A percentile compares a stretch with the other conserved stretches of the same genome.
Evolutionary conservation across 352 stramenopile genomes (phyloP).

Genomic region (Pythium grandisporangium): DNA sequence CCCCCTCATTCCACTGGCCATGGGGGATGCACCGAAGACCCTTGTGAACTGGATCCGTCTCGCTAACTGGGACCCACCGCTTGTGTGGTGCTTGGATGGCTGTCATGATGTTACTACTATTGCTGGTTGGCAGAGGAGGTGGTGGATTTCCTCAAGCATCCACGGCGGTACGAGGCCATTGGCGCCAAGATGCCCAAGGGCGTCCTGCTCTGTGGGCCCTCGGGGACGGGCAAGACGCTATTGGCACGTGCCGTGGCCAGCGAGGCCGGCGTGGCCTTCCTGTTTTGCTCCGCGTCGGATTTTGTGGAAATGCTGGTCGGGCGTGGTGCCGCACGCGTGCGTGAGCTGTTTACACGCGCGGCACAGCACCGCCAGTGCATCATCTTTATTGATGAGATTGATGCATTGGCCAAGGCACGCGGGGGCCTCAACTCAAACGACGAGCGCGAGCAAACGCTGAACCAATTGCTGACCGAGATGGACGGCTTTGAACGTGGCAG

Average conservation of each 20-base stretch:
- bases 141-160: conserved; percentile 93
- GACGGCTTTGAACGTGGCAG: conserved; percentile 88
- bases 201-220: conserved; percentile 91
- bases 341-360: conserved; percentile 91
- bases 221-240: conserved; percentile 93
- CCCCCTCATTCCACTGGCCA: too few species aligned
- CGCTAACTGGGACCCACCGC: too few species aligned
- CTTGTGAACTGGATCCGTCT: too few species aligned
- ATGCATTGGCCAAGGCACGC: conserved; percentile 87
- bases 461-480: conserved; percentile 89
- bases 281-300: conserved; percentile 94
- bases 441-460: conserved; percentile 94
- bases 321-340: conserved; percentile 88
- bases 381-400: conserved; percentile 98
- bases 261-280: conserved; percentile 92
- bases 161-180: conserved; percentile 88
- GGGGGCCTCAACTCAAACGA: conserved; percentile 89
- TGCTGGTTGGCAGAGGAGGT: conserved; percentile 62
- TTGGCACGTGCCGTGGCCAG: conserved; percentile 88
- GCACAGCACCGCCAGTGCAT: conserved; percentile 94
- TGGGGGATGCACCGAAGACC: too few species aligned
- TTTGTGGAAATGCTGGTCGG: conserved; percentile 98
- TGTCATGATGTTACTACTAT: too few species aligned
- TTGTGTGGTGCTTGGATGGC: too few species aligned
- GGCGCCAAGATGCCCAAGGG: conserved; percentile 90